Base-by-base conservation (phyloP, 768 basidiomycete genomes). In the Leccinum variicolor region DNA sequence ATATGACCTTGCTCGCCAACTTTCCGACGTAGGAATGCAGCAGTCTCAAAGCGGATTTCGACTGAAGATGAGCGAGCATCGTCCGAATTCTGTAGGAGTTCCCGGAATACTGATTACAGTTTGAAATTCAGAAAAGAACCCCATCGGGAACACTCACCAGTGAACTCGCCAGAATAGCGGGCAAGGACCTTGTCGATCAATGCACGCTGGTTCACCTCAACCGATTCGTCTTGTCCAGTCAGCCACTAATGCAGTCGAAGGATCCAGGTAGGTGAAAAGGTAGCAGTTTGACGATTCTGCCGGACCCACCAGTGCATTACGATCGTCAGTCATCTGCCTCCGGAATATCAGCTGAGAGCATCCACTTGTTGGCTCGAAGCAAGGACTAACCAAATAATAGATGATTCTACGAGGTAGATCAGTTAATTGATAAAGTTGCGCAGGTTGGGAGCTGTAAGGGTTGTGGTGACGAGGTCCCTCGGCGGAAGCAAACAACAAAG, bases 101-200 rank as follows among this genome's bases (percentile, higher is more conserved):
- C 96, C 50, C 95, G 74, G 58, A 85, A 86, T 46, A 88, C 84
- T 80, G 56, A 25, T 15, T 34, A 33, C 13, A 26, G 14, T 10
- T 14, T 6, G 17, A 33, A 10, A 19, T 43, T 52, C n/a, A 52
- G 53, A 52, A 47, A 10, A 6, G 5, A 41, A 54, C 6, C 6
- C 5, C 0, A 11, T 6, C 31, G 19, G 7, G 39, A 43, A 17
- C 26, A 8, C 75, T 56, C 52, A 84, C 81, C 84, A 6, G 94
- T 96, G 64, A 94, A 92, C 76, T 97, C 94, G 53, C 93, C 95
- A 13, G 90, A 92, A 74, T 99, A 99, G 25, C 96, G 81, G 10
- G 96, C 94, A 21, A 99, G 84, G 23, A 98, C 92, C 75, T 94
- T 98, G 79, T 97, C 95, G 53, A 98, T 96, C 56, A 97, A 77